Evolutionary conservation across 1,139 yeast genomes (phyloP), one percentile per base, ranked within the genome.

Genomic region (Insectozyma bohioensis): DNA sequence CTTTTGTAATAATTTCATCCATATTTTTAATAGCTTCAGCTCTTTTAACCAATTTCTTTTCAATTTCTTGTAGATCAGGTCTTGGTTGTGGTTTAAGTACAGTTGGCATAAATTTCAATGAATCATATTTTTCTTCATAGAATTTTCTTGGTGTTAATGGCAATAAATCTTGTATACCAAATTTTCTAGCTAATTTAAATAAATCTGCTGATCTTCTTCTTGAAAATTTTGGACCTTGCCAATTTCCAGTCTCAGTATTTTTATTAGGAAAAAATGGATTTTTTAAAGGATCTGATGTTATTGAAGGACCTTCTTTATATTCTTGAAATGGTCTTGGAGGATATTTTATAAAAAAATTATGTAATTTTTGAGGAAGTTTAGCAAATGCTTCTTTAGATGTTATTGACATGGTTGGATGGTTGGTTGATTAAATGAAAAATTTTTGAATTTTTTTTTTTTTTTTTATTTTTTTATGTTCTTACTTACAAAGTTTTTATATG

Each of bases 191-290:
- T 51, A 85, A 63, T 61, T 90, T 90, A 69, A 73, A 88, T 35
- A 92, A 63, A 47, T 83, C 96, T 14, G 94, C 80, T 51, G 88
- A 92, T 51, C 94, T 77, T 61, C 97, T 79, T 49, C 81, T 66
- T 9, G 95, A 85, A 59, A 78, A 85, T 43, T 79, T 72, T 15
- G 97, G 85, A 34, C 80, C 80, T 49, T 86, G 94, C 67, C 84
- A 78, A 47, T 66, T 72, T 12, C 85, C 79, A 12, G 95, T 85
- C 18, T 82, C 77, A 11, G 95, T 88, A 57, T 90, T 88, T 52
- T 76, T 83, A 56, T 87, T 88, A 17, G 95, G 83, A 37, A 87
- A 60, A 56, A 92, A 92, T 34, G 98, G 98, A 58, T 92, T 92
- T 49, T 86, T 84, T 38, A 75, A 72, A 14, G 78, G 73, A 30